Evolutionary conservation across 2,329 filamentous ascomycete genomes (phyloP).

Genomic region (Shiraia sp.): DNA sequence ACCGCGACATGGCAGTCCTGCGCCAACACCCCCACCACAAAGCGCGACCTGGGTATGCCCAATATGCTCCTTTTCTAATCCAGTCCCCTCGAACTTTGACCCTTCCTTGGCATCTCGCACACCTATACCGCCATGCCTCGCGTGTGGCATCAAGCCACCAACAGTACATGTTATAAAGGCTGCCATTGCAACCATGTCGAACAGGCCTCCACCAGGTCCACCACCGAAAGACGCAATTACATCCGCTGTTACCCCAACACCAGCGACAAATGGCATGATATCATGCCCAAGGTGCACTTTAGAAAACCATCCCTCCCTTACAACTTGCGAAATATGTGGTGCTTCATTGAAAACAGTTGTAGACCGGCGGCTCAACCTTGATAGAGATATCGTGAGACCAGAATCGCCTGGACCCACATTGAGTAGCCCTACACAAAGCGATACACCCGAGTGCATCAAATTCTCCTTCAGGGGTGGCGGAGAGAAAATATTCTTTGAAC

Average conservation of each 20-base stretch:
- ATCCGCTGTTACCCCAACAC: slow-evolving; percentile 5
- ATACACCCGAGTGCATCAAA: slow-evolving; percentile 77
- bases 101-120: slow-evolving; percentile 78
- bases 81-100: slow-evolving; percentile 91
- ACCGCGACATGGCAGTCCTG: slow-evolving; percentile 42
- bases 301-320: slow-evolving; percentile 83
- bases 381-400: slow-evolving; percentile 52
- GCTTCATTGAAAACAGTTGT: slow-evolving; percentile 67
- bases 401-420: slow-evolving; percentile 81
- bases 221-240: slow-evolving; percentile 43
- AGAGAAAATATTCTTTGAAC: slow-evolving; percentile 86
- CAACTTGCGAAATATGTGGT: slow-evolving; percentile 89
- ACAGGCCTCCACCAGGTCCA: slow-evolving; percentile 48
- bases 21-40: slow-evolving; percentile 54
- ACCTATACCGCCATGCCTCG: slow-evolving; percentile 81
- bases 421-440: slow-evolving; percentile 52
- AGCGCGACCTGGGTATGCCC: slow-evolving; percentile 91
- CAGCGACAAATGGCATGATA: slow-evolving; percentile 19
- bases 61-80: slow-evolving; percentile 94
- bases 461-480: slow-evolving; percentile 89
- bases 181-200: slow-evolving; percentile 74
- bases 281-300: slow-evolving; percentile 89
- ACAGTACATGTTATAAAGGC: slow-evolving; percentile 84
- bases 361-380: slow-evolving; percentile 48
- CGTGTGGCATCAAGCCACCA: slow-evolving; percentile 91